Evolutionary conservation across 75 land plant species (phyloP), one percentile per base, ranked within the genome.

Genomic region (Ceratopteris richardii): DNA sequence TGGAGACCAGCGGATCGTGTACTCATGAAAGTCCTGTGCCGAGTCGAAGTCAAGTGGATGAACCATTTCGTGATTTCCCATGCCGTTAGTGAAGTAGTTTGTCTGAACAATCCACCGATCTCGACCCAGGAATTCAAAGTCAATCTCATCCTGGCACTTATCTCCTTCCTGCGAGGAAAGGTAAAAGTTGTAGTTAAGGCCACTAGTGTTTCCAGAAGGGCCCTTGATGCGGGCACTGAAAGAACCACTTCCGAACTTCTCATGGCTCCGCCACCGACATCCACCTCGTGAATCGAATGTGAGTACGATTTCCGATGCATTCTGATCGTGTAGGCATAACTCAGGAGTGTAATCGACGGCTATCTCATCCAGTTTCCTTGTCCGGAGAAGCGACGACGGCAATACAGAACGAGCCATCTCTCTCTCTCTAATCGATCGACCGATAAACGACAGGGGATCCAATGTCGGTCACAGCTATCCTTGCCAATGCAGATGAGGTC

Each of bases 91-190:
- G 75, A 73, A 83, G 58, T 60, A 82, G 51, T 83, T 83, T 7
- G 87, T 83, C 70, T 84, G 87, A 30, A 84, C 75, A 42, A 63
- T 70, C 20, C 60, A 25, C 44, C 70, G 70, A 72, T 81, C 81
- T 30, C 74, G 77, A 39, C 87, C 87, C 28, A 84, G 67, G 62
- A 84, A 84, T 58, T 84, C 87, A 48, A 81, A 82, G 66, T 84
- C 87, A 39, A 84, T 84, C 63, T 84, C 85, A 59, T 84, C 87
- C 59, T 81, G 87, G 40, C 66, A 56, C 17, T 69, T 77, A 44
- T 72, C 73, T 1, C 85, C 87, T 48, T 83, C 87, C 19, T 74
- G 74, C 7, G 87, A 81, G 3, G 87, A 84, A 19, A 84, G 75
- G 58, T 81, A 84, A 52, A 84, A 66, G 72, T 67, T 84, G 69